These are phyloP conservation scores for Thecaphora thlaspeos DNA, from an alignment of 1,284 basidiomycete species.

Conservation along the genomic window DNA sequence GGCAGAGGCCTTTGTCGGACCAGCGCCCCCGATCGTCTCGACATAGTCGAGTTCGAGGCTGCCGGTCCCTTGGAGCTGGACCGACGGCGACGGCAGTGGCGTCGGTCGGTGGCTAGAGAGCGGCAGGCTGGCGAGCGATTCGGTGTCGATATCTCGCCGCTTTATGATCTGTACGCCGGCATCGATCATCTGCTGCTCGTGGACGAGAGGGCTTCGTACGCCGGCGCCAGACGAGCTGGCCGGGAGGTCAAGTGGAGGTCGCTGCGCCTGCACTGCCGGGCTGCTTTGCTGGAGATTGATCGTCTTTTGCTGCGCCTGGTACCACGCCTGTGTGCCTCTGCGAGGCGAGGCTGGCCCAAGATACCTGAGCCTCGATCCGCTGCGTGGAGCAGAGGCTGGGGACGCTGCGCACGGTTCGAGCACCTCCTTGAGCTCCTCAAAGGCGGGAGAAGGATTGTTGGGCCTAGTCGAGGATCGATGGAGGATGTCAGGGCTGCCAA, in stretches of 20 bases:
- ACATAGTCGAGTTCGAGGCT: no score
- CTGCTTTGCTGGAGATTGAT: conserved; percentile 20
- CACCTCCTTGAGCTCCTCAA: neutral
- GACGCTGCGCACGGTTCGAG: neutral
- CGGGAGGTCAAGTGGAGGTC: neutral
- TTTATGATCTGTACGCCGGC: conserved; percentile 35
- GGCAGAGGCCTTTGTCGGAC: neutral
- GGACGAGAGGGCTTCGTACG: conserved; percentile 4
- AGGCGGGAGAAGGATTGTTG: neutral
- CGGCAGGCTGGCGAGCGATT: no score
- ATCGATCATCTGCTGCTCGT: conserved; percentile 32
- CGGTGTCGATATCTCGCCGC: conserved; percentile 5
- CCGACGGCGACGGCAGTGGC: neutral
- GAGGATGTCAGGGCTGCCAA: neutral
- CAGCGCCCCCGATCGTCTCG: no score
- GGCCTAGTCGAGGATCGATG: no score
- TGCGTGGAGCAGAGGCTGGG: neutral
- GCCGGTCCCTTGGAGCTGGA: no score
- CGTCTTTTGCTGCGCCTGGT: conserved; percentile 36
- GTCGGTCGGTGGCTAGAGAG: no score
- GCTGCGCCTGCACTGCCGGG: neutral
- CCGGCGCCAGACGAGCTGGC: neutral
- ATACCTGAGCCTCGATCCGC: neutral
- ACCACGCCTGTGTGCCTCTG: conserved; percentile 37
- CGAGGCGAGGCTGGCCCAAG: conserved; percentile 4